These are phyloP conservation scores for Blastomyces parvus DNA, from an alignment of 2,329 filamentous ascomycete genomes.

Conservation along the genomic window DNA sequence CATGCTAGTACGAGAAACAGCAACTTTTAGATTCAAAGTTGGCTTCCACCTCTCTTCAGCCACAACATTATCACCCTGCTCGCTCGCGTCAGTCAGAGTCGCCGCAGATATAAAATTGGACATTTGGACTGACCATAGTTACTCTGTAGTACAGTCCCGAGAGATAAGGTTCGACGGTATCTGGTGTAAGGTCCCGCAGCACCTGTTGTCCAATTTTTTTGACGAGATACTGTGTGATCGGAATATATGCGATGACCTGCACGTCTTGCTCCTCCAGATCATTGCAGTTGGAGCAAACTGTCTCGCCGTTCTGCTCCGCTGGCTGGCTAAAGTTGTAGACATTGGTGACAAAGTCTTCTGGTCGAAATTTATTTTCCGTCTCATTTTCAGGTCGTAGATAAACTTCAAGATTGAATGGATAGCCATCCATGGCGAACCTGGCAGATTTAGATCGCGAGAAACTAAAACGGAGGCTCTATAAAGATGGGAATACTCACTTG, in stretches of 20 bases:
- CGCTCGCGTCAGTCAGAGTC: not conserved
- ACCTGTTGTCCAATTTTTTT: not conserved
- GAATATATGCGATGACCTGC: not conserved
- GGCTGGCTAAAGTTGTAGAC: conserved; percentile 4
- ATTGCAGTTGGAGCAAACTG: not conserved
- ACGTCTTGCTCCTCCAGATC: conserved; percentile 1
- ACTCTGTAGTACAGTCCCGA: not conserved
- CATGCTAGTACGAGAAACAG: not conserved
- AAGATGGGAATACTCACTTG: not conserved
- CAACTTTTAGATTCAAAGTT: not conserved
- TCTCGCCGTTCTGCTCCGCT: not conserved
- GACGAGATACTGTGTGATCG: not conserved
- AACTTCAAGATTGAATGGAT: conserved; percentile 3
- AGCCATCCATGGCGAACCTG: not conserved
- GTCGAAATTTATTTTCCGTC: not conserved
- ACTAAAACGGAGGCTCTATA: not conserved
- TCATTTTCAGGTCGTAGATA: not conserved
- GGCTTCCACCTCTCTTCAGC: not conserved
- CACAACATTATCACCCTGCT: not conserved
- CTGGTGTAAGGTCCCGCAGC: not conserved
- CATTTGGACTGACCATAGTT: not conserved
- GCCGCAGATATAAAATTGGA: not conserved
- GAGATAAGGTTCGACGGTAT: not conserved
- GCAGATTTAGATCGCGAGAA: not conserved
- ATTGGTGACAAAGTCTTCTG: not conserved